Percentiles rank a stretch among this genome's conserved stretches.
Conservation (phyloP, 345 rosid genomes). For the Salix caprea region DNA sequence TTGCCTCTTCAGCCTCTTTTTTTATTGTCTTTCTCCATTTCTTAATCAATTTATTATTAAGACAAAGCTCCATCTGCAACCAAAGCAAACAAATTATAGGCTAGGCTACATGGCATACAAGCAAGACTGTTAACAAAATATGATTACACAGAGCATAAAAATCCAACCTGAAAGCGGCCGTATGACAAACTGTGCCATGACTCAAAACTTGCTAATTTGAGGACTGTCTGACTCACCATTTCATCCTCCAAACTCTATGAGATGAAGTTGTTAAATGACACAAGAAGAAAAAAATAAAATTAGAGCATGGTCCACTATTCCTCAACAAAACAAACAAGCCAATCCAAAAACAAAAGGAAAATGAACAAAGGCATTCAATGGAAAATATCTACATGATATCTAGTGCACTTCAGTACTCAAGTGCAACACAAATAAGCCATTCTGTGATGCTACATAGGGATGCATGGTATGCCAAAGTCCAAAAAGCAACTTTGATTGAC, state of each 20-base stretch:
- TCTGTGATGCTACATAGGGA: no score
- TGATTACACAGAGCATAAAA: background rate
- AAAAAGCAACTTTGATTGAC: no score
- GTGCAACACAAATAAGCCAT: no score
- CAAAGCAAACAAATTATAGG: slow-evolving; percentile 12
- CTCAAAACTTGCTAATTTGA: slow-evolving; percentile 72
- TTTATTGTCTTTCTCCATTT: slow-evolving; percentile 85
- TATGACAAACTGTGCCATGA: slow-evolving; percentile 92
- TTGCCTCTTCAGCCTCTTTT: slow-evolving; percentile 68
- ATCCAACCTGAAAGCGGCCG: slow-evolving; percentile 87
- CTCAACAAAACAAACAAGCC: background rate
- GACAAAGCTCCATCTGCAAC: slow-evolving; percentile 87
- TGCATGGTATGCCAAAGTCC: no score
- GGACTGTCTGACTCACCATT: slow-evolving; percentile 75
- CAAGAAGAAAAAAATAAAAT: background rate
- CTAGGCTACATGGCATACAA: slow-evolving; percentile 3
- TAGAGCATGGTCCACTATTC: background rate
- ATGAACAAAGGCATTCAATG: no score
- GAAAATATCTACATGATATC: no score
- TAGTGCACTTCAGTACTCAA: no score
- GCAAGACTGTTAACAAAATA: background rate
- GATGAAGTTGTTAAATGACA: slow-evolving; percentile 8
- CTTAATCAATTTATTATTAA: slow-evolving; percentile 73
- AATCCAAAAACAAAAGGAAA: no score
- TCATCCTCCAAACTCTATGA: slow-evolving; percentile 95